phyloP scores from a whole-genome alignment of 768 basidiomycete species.

The Ramaria sp. region DNA sequence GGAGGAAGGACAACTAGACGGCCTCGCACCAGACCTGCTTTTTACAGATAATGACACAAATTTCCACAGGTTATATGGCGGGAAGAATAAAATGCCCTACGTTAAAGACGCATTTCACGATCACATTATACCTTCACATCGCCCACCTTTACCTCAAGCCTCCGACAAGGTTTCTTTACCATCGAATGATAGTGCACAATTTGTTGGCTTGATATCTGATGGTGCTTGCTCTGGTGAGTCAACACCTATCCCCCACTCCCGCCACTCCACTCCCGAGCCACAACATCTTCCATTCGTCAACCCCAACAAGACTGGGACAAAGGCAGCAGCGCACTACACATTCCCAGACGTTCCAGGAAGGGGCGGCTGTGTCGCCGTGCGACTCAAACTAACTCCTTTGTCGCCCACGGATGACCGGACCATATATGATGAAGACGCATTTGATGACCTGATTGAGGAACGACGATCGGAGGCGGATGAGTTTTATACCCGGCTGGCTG shows the following conservation, averaged over 20 bases:
- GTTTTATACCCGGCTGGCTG: slow-evolving; percentile 75
- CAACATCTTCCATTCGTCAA: slow-evolving; percentile 57
- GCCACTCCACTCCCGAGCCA: slow-evolving; percentile 52
- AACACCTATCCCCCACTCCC: slow-evolving; percentile 15
- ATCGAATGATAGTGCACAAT: background rate
- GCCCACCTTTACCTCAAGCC: slow-evolving; percentile 40
- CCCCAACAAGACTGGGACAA: slow-evolving; percentile 81
- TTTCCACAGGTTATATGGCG: slow-evolving; percentile 82
- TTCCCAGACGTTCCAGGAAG: slow-evolving; percentile 80
- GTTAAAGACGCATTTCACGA: slow-evolving; percentile 99
- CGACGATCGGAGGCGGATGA: slow-evolving; percentile 91
- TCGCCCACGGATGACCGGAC: slow-evolving; percentile 66
- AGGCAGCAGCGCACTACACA: slow-evolving; percentile 83
- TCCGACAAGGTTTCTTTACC: slow-evolving; percentile 15
- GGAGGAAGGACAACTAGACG: slow-evolving; percentile 39
- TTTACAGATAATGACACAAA: slow-evolving; percentile 99
- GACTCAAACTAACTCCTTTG: slow-evolving; percentile 80
- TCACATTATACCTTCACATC: slow-evolving; percentile 83
- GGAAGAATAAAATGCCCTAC: slow-evolving; percentile 68
- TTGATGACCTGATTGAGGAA: slow-evolving; percentile 85
- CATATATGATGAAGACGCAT: slow-evolving; percentile 77
- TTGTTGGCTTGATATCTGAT: background rate
- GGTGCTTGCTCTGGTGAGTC: background rate
- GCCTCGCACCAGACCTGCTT: slow-evolving; percentile 72
- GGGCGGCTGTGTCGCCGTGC: slow-evolving; percentile 91